A percentile compares a stretch with the other conserved stretches of the same genome.
Conservation (phyloP, 768 basidiomycete species). For the Strobilomyces dryophilus region DNA sequence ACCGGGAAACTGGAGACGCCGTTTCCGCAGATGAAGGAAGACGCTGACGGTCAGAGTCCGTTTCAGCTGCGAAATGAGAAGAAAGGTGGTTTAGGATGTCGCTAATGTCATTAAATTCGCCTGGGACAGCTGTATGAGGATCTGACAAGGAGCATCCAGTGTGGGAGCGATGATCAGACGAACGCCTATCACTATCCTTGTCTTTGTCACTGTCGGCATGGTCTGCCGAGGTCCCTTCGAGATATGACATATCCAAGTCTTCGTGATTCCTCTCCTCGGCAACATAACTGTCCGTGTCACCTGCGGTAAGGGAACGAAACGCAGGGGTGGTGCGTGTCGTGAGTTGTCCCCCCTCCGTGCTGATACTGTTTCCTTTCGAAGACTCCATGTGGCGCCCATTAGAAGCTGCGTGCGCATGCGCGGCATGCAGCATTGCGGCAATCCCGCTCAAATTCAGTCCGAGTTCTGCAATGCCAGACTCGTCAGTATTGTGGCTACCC, state of each 20-base stretch:
- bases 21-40: constrained; percentile 34
- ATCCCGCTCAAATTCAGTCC: constrained; percentile 59
- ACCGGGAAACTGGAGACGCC: constrained; percentile 30
- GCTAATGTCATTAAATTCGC: constrained; percentile 67
- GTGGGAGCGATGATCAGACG: constrained; percentile 21
- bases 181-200: constrained; percentile 39
- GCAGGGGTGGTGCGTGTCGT: constrained; percentile 69
- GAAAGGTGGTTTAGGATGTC: constrained; percentile 76
- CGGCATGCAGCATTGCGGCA: constrained; percentile 78
- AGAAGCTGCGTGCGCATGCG: constrained; percentile 56
- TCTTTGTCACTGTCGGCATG: constrained; percentile 30
- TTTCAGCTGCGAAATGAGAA: constrained; percentile 59
- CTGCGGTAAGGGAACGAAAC: constrained; percentile 73
- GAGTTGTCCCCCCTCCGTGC: constrained; percentile 42
- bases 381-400: constrained; percentile 45
- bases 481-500: constrained; percentile 14
- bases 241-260: constrained; percentile 53
- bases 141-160: constrained; percentile 34
- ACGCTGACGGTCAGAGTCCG: constrained; percentile 39
- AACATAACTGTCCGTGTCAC: constrained; percentile 25
- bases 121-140: constrained; percentile 47
- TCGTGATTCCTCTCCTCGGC: constrained; percentile 38
- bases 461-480: constrained; percentile 33
- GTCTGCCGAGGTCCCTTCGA: constrained; percentile 32
- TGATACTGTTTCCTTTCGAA: constrained; percentile 44